Base-by-base conservation (phyloP, 208 protist genomes). In the Leishmania martiniquensis region DNA sequence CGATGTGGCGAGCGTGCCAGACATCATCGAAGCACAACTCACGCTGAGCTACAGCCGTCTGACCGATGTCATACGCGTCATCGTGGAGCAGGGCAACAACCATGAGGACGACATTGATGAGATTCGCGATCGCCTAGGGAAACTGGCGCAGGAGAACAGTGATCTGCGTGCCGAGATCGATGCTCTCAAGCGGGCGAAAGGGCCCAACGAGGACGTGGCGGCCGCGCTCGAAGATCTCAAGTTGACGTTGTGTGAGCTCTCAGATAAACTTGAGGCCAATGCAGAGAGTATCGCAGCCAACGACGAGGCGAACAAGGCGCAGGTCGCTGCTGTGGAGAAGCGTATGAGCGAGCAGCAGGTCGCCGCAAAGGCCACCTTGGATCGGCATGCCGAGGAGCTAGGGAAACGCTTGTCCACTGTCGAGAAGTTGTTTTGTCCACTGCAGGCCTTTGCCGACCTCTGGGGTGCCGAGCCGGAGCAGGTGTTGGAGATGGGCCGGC, bases 1-100 rank as follows among this genome's bases (percentile, higher is more conserved):
- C 25, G 93, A 97, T 84, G 80, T 94, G 45, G 72, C 82, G 5
- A 83, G 80, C 60, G 91, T 97, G 47, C 93, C 93, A 15, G 93
- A 97, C 80, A 96, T 97, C 80, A 97, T 97, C 72, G 93, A 97
- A 86, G 93, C 93, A 57, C 93, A 97, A 76, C 85, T 97, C 13
- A 97, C 94, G 4, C 86, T 97, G 15, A 97, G 92, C 83, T 97
- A 96, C 85, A 95, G 89, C 70, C 89, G 92, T 62, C 89, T 97
- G 42, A 82, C 91, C 34, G 84, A 95, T 67, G 77, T 97, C 34
- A 87, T 97, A 29, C 89, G 87, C 32, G 77, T 94, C 25, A 91
- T 97, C 60, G 77, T 97, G 20, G 89, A 95, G n/a, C 92, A 95
- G 62, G 90, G 92, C 22, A 97, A 97, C 71, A 85, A 84, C 25